Evolutionary conservation across 768 basidiomycete species (phyloP).

Genomic region (Dendrothele bispora): DNA sequence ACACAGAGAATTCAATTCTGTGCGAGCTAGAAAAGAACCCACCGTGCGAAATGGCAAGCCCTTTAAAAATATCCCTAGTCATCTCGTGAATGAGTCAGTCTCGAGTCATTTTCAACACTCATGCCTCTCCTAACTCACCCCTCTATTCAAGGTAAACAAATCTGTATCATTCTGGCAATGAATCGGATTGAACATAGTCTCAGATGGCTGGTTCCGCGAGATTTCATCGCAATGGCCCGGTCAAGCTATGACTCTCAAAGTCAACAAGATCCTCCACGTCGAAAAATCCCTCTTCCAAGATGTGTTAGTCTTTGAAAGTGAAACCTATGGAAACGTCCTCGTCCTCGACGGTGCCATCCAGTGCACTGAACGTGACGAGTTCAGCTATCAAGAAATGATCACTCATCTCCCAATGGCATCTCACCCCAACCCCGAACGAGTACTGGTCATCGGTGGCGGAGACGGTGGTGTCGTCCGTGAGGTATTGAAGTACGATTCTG

Average conservation of each 20-base stretch:
- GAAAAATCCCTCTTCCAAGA: slow-evolving; percentile 95
- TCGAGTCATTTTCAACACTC: too few relatives aligned
- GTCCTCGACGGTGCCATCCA: slow-evolving; percentile 95
- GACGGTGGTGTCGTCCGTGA: slow-evolving; percentile 98
- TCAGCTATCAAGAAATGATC: slow-evolving; percentile 99
- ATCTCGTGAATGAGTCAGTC: too few relatives aligned
- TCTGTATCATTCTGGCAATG: neutral
- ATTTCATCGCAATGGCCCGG: slow-evolving; percentile 95
- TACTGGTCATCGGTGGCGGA: slow-evolving; percentile 96
- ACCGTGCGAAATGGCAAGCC: too few relatives aligned
- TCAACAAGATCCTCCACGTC: slow-evolving; percentile 90
- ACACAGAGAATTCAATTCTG: too few relatives aligned
- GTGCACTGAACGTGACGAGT: slow-evolving; percentile 97
- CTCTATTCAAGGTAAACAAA: slow-evolving; percentile 46
- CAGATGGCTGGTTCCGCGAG: slow-evolving; percentile 95
- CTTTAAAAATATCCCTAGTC: too few relatives aligned
- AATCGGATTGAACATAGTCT: neutral
- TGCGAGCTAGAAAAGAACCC: too few relatives aligned
- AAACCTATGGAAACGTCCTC: slow-evolving; percentile 93
- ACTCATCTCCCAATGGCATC: slow-evolving; percentile 91
- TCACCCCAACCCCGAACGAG: slow-evolving; percentile 93
- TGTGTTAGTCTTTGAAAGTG: slow-evolving; percentile 94
- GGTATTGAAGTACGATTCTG: slow-evolving; percentile 88
- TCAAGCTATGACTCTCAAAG: slow-evolving; percentile 95
- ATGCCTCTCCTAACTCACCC: slow-evolving; percentile 59